phyloP scores from a whole-genome alignment of 306 rosid genomes.

The Citrullus mucosospermus region DNA sequence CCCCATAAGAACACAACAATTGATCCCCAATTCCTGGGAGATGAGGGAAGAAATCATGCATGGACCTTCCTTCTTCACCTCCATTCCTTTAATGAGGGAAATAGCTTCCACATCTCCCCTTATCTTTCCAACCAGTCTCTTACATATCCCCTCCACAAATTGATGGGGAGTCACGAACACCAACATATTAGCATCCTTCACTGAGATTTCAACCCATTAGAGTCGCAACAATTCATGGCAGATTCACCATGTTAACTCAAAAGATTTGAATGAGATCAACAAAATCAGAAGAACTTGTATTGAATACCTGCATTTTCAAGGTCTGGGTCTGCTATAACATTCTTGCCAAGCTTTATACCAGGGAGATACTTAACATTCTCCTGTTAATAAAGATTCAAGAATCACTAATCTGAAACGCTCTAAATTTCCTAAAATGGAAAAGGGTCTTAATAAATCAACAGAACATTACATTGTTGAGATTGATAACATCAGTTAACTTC shows the following conservation, averaged over 20 bases:
- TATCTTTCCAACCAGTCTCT: constrained; percentile 51
- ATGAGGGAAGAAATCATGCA: constrained; percentile 82
- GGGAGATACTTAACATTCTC: constrained; percentile 90
- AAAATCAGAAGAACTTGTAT: neutral
- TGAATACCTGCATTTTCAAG: constrained; percentile 58
- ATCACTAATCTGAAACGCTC: constrained; percentile 1
- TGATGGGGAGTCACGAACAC: constrained; percentile 94
- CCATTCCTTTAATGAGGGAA: constrained; percentile 93
- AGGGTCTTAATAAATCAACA: neutral
- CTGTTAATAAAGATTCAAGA: constrained; percentile 19
- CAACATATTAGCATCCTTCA: constrained; percentile 70
- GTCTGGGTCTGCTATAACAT: constrained; percentile 79
- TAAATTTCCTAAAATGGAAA: neutral
- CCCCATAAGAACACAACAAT: constrained; percentile 87
- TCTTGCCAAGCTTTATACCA: constrained; percentile 74
- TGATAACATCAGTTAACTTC: constrained; percentile 74
- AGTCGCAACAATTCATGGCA: neutral
- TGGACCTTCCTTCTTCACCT: constrained; percentile 92
- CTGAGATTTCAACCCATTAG: constrained; percentile 28
- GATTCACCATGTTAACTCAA: neutral
- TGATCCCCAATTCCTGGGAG: constrained; percentile 46
- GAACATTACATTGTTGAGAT: constrained; percentile 50
- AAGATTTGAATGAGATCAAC: neutral
- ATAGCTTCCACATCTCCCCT: constrained; percentile 54
- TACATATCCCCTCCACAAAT: constrained; percentile 85